These are phyloP conservation scores for Rhodotorula glutinis DNA, from an alignment of 1,284 basidiomycete species.

Conservation along the genomic window DNA sequence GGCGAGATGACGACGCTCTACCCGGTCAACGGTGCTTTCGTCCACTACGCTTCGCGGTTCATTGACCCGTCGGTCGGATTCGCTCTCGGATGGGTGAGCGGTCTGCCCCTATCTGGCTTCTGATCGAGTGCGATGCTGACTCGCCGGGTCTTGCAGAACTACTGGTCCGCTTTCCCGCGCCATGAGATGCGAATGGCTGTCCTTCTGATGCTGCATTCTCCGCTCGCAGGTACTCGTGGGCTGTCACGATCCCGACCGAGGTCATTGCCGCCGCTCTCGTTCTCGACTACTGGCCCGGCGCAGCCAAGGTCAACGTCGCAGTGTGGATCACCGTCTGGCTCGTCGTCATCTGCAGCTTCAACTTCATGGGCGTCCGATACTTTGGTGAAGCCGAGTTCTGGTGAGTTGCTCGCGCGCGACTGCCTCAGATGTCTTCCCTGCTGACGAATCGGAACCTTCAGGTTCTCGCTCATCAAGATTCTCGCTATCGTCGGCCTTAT, in stretches of 20 bases:
- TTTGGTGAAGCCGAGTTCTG: slow-evolving; percentile 38
- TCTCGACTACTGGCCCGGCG: slow-evolving; percentile 34
- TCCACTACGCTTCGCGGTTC: slow-evolving; percentile 64
- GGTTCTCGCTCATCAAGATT: slow-evolving; percentile 36
- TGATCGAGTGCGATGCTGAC: neutral
- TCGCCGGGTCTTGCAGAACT: slow-evolving; percentile 5
- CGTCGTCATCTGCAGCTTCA: slow-evolving; percentile 26
- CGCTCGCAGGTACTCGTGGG: slow-evolving; percentile 16
- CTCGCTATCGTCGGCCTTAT: slow-evolving; percentile 30
- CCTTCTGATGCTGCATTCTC: neutral
- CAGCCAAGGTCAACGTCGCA: slow-evolving; percentile 23
- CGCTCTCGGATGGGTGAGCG: slow-evolving; percentile 41
- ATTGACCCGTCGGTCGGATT: slow-evolving; percentile 47
- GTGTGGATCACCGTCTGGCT: slow-evolving; percentile 33
- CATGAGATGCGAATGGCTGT: neutral
- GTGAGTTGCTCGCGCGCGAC: neutral
- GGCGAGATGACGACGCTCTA: slow-evolving; percentile 50
- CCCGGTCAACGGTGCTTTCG: slow-evolving; percentile 48
- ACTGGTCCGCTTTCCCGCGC: slow-evolving; percentile 3
- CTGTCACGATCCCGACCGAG: slow-evolving; percentile 18
- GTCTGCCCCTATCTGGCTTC: neutral
- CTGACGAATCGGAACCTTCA: neutral
- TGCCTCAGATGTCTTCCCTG: too few species aligned
- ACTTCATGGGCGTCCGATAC: slow-evolving; percentile 27
- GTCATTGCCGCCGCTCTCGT: slow-evolving; percentile 24